Conservation (phyloP, 768 basidiomycete genomes). For the Suillus spraguei region DNA sequence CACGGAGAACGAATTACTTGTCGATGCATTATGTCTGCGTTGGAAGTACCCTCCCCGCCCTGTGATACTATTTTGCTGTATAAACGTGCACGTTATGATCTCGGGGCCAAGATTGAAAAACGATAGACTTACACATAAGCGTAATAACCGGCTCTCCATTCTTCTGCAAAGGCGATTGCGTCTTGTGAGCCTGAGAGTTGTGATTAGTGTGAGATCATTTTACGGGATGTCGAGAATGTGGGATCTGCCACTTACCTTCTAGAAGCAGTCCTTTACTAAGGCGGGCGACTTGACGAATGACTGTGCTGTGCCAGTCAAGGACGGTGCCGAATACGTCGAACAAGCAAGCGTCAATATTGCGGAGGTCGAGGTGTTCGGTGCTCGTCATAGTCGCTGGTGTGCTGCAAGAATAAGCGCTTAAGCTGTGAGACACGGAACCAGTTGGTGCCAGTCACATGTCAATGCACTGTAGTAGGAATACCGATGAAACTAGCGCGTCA, state of each 20-base stretch:
- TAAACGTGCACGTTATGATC: not conserved
- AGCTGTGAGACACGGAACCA: not conserved
- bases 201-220: not conserved
- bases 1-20: slow-evolving; percentile 36
- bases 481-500: not conserved
- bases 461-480: not conserved
- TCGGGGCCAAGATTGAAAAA: not conserved
- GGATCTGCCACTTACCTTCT: slow-evolving; percentile 17
- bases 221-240: not conserved
- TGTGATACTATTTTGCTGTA: slow-evolving; percentile 48
- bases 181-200: slow-evolving; percentile 20
- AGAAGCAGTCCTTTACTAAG: slow-evolving; percentile 18
- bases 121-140: slow-evolving; percentile 22
- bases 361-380: slow-evolving; percentile 7
- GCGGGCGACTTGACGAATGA: slow-evolving; percentile 22
- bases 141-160: slow-evolving; percentile 59
- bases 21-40: slow-evolving; percentile 59
- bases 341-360: slow-evolving; percentile 42
- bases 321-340: slow-evolving; percentile 57
- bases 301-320: slow-evolving; percentile 42
- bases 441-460: not conserved
- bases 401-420: not conserved
- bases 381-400: not conserved
- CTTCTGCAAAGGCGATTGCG: slow-evolving; percentile 45
- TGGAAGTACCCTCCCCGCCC: slow-evolving; percentile 49